These are phyloP conservation scores for Microsporum audouinii DNA, from an alignment of 2,329 filamentous ascomycete species.

Conservation along the genomic window DNA sequence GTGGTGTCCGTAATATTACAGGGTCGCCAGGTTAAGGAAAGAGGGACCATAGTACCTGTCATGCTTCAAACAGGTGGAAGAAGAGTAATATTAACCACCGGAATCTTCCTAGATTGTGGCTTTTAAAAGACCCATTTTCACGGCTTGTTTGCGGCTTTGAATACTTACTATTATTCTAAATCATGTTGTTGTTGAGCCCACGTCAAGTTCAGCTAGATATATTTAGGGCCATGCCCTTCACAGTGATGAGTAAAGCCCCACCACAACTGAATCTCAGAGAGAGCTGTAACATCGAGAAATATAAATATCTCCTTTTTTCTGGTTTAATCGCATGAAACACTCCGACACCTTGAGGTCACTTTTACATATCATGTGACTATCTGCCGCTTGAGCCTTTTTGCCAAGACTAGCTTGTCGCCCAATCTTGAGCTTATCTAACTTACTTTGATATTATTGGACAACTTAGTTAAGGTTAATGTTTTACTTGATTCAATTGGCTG, in stretches of 20 bases:
- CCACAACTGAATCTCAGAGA: background rate
- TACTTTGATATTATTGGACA: background rate
- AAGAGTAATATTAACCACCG: no score
- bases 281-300: background rate
- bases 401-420: background rate
- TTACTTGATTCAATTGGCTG: background rate
- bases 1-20: background rate
- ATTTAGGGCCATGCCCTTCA: no score
- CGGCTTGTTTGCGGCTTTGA: no score
- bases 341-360: background rate
- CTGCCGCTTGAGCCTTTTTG: background rate
- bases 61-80: background rate
- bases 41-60: background rate
- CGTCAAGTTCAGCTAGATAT: no score
- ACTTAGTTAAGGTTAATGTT: background rate
- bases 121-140: no score
- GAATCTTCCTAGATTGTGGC: no score
- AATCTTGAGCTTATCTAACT: background rate
- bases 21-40: background rate
- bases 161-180: no score
- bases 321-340: background rate
- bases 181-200: no score
- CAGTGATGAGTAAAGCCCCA: background rate
- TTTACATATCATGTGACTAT: background rate
- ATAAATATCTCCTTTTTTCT: background rate